Evolutionary conservation across 495 filamentous ascomycete species (phyloP), one percentile per base, ranked within the genome.

Genomic region (Tuber indicum): DNA sequence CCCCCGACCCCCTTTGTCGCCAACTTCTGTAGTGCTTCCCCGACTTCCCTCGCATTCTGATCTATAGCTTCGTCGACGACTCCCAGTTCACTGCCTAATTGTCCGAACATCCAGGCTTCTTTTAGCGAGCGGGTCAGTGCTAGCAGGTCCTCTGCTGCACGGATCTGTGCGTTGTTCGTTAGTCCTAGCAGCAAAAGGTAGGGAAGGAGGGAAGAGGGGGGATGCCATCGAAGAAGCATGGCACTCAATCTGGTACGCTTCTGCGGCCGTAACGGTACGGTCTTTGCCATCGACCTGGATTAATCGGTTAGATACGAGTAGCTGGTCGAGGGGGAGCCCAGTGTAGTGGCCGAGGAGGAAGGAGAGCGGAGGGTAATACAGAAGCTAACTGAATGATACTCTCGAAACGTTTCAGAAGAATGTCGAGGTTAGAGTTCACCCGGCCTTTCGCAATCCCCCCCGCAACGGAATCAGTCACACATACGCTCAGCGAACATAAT

Each of bases 21-120:
- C 41, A 85, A 86, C 82, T 86, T 86, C 79, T 85, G 84, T 3
- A 89, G 81, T 14, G 85, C 86, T 46, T 78, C 79, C 6, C 86
- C 89, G 76, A 89, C 85, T 47, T 84, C 84, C 80, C 90, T 89
- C 26, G 88, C 85, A 80, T 86, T 85, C 81, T 88, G 85, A 75
- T 86, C 84, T 43, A 83, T 83, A 70, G 86, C 84, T 66, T 86
- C 83, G 80, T 87, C 87, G 70, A 78, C 78, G 2, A 74, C 75
- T 32, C 88, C 89, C 6, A 92, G 81, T 0, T 81, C 79, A n/a
- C 90, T 91, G 39, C 92, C 85, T n/a, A 93, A 85, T 76, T 90
- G 88, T 23, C 91, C 91, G 80, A 91, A 92, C 41, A 92, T 85
- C 91, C 91, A 93, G n/a, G 89, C 86, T 80, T 93, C 91, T 84